phyloP scores from a whole-genome alignment of 179 eudicot genomes.

The Camellia oleifera region DNA sequence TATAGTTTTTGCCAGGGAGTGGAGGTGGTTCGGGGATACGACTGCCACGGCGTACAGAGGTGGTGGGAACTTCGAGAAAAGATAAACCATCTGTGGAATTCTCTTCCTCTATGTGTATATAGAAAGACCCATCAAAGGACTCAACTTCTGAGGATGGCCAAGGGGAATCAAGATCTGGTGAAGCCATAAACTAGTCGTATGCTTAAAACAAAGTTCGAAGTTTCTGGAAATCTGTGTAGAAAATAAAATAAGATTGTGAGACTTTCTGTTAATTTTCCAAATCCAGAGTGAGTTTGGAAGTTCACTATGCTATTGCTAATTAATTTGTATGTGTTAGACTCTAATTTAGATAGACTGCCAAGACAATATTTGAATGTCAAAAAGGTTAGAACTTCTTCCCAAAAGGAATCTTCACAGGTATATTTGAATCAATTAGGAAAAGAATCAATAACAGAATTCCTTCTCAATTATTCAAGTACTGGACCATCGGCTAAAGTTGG shows the following conservation, averaged over 20 bases:
- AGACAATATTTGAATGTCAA: neutral
- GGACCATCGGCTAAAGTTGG: neutral
- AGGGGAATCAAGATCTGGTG: constrained; percentile 29
- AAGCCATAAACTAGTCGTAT: constrained; percentile 31
- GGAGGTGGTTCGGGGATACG: constrained; percentile 66
- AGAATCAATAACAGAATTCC: neutral
- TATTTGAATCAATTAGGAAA: neutral
- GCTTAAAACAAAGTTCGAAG: neutral
- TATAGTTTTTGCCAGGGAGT: constrained; percentile 26
- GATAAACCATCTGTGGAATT: constrained; percentile 13
- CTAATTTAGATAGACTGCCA: neutral
- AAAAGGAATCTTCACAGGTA: neutral
- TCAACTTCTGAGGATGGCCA: constrained; percentile 29
- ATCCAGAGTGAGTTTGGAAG: neutral
- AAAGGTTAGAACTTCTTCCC: neutral
- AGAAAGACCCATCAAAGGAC: constrained; percentile 27
- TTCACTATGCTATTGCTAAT: neutral
- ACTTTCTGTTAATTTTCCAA: constrained; percentile 1
- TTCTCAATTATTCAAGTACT: neutral
- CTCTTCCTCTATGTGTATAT: constrained; percentile 32
- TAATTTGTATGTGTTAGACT: neutral
- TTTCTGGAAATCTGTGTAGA: constrained; percentile 9
- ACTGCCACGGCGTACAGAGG: constrained; percentile 15
- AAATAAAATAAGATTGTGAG: constrained; percentile 1
- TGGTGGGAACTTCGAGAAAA: constrained; percentile 18